Conservation (phyloP, 768 basidiomycete species). For the Rhodosporidiobolus sp. region DNA sequence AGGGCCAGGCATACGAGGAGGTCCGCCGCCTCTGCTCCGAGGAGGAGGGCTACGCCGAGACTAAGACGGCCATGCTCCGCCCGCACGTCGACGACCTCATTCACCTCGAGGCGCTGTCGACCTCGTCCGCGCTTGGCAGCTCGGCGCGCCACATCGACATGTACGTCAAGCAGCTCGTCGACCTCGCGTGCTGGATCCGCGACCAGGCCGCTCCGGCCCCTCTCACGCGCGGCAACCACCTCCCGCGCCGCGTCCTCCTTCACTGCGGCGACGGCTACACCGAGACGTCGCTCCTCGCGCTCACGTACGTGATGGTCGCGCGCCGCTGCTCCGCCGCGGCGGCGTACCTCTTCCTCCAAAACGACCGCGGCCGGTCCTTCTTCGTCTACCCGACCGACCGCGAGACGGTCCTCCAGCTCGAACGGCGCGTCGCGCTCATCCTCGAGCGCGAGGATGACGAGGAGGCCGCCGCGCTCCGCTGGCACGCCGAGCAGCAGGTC, state of each 20-base stretch:
- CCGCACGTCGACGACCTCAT: constrained; percentile 40
- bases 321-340: constrained; percentile 63
- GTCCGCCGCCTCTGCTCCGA: constrained; percentile 10
- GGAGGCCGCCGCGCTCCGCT: constrained; percentile 18
- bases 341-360: constrained; percentile 86
- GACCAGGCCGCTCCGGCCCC: constrained; percentile 32
- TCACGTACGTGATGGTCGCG: constrained; percentile 74
- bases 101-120: constrained; percentile 44
- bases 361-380: constrained; percentile 61
- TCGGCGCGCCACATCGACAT: constrained; percentile 2
- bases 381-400: constrained; percentile 86
- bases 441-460: constrained; percentile 32
- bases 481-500: constrained; percentile 22
- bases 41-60: constrained; percentile 12
- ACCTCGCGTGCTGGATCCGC: constrained; percentile 43
- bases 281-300: constrained; percentile 81
- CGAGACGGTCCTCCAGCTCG: constrained; percentile 51
- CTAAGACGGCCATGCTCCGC: constrained; percentile 16
- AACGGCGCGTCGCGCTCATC: constrained; percentile 35
- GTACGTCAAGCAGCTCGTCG: constrained; percentile 37
- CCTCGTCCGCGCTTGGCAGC: constrained; percentile 19
- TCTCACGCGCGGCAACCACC: constrained; percentile 4
- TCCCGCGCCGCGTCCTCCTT: constrained; percentile 59
- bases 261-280: constrained; percentile 89
- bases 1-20: constrained; percentile 30